These are phyloP conservation scores for Raffaelea albimanens DNA, from an alignment of 2,329 filamentous ascomycete genomes.

Conservation along the genomic window DNA sequence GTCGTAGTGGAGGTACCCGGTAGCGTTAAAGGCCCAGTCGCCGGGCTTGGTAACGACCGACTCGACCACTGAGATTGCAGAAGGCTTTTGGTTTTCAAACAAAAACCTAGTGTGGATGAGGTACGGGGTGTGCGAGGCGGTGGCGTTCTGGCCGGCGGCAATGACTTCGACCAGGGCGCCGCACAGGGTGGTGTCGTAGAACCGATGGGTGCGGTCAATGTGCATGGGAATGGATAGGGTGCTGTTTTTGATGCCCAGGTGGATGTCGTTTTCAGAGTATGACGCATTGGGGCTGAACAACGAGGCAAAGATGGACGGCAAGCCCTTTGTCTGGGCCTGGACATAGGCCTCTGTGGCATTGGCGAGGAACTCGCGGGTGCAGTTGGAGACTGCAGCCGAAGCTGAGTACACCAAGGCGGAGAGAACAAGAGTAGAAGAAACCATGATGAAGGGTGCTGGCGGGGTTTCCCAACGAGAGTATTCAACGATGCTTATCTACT, in stretches of 20 bases:
- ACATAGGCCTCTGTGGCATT: constrained; percentile 14
- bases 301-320: background rate
- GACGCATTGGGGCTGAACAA: constrained; percentile 7
- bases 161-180: constrained; percentile 13
- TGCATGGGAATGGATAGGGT: constrained; percentile 11
- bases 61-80: constrained; percentile 20
- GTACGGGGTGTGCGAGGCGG: constrained; percentile 12
- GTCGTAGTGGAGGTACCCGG: constrained; percentile 21
- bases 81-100: background rate
- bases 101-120: constrained; percentile 13
- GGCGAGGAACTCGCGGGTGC: constrained; percentile 14
- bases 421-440: background rate
- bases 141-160: constrained; percentile 12
- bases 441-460: too few relatives aligned
- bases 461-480: too few relatives aligned
- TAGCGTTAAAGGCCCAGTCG: constrained; percentile 26
- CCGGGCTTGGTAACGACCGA: constrained; percentile 22
- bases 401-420: background rate
- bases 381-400: constrained; percentile 10
- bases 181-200: constrained; percentile 16
- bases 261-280: constrained; percentile 15
- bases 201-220: constrained; percentile 14
- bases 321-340: constrained; percentile 10
- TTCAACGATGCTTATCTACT: too few relatives aligned
- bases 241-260: constrained; percentile 11